These are phyloP conservation scores for Cercospora citrullina DNA, from an alignment of 2,329 filamentous ascomycete species.

Conservation along the genomic window DNA sequence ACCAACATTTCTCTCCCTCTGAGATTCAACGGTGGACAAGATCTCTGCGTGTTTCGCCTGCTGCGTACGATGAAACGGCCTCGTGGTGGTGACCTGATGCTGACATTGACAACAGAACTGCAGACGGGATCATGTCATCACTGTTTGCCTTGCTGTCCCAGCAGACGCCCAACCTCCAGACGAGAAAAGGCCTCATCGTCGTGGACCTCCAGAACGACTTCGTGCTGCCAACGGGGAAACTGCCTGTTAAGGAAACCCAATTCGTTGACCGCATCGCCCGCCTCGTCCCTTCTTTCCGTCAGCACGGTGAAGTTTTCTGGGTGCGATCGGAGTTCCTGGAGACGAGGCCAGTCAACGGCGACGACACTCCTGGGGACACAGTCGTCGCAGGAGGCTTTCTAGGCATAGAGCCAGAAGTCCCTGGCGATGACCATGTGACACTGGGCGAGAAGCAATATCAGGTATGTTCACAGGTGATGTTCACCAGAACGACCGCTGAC, in stretches of 20 bases:
- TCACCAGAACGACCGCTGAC: constrained; percentile 12
- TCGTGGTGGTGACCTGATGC: background rate
- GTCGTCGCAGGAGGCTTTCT: constrained; percentile 30
- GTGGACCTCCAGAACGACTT: constrained; percentile 94
- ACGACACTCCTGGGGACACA: constrained; percentile 28
- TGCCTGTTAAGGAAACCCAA: constrained; percentile 63
- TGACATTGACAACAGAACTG: background rate
- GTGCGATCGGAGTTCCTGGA: constrained; percentile 69
- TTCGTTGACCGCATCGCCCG: constrained; percentile 67
- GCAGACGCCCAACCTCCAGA: constrained; percentile 55
- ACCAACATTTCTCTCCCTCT: background rate
- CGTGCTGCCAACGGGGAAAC: constrained; percentile 63
- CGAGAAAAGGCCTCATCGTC: constrained; percentile 70
- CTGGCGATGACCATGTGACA: background rate
- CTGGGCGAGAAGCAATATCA: constrained; percentile 14
- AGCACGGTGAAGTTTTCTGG: constrained; percentile 76
- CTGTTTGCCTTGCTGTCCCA: constrained; percentile 48
- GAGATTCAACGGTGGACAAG: background rate
- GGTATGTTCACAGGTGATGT: constrained; percentile 10
- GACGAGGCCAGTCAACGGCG: constrained; percentile 25
- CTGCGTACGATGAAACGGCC: background rate
- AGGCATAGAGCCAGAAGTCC: constrained; percentile 10
- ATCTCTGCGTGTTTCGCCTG: background rate
- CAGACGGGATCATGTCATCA: constrained; percentile 40
- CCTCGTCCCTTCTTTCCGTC: constrained; percentile 72